These are phyloP conservation scores for Polytrichum commune DNA, from an alignment of 225 moss, liverwort and hornwort species.

Conservation along the genomic window DNA sequence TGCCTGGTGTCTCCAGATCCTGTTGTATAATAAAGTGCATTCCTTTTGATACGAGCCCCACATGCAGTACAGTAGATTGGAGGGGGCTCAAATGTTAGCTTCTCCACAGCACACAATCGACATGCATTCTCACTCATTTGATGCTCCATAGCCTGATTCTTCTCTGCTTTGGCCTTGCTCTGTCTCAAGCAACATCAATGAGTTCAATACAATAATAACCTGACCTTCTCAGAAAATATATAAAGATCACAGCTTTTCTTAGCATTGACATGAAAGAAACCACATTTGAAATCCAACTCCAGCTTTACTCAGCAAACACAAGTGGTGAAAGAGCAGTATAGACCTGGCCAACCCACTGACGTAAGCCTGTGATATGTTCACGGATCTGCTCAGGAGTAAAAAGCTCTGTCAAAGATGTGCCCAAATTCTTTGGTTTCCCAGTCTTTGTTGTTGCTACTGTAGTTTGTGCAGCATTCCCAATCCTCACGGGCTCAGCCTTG, in stretches of 20 bases:
- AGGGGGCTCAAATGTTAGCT: conserved; percentile 97
- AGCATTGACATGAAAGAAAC: too few species aligned
- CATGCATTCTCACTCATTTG: conserved; percentile 99
- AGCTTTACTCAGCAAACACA: too few species aligned
- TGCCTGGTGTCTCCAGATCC: conserved; percentile 94
- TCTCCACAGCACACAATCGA: conserved; percentile 95
- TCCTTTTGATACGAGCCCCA: conserved; percentile 91
- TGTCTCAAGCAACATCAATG: conserved; percentile 24
- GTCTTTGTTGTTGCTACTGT: conserved; percentile 40
- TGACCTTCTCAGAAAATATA: neutral
- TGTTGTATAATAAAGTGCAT: conserved; percentile 76
- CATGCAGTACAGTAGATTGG: conserved; percentile 98
- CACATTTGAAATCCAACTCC: too few species aligned
- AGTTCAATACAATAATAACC: neutral
- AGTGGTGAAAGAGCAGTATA: conserved; percentile 3
- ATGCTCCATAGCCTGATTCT: conserved; percentile 99
- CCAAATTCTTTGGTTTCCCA: conserved; percentile 88
- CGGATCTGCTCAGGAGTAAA: conserved; percentile 90
- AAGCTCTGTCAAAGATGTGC: conserved; percentile 95
- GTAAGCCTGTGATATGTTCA: conserved; percentile 92
- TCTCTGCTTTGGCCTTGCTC: conserved; percentile 99
- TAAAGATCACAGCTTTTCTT: too few species aligned
- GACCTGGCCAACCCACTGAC: conserved; percentile 99
- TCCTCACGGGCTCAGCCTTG: conserved; percentile 48
- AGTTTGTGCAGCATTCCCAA: conserved; percentile 25